These are phyloP conservation scores for Apiospora rasikravindrae DNA, from an alignment of 2,329 filamentous ascomycete species.

Conservation along the genomic window DNA sequence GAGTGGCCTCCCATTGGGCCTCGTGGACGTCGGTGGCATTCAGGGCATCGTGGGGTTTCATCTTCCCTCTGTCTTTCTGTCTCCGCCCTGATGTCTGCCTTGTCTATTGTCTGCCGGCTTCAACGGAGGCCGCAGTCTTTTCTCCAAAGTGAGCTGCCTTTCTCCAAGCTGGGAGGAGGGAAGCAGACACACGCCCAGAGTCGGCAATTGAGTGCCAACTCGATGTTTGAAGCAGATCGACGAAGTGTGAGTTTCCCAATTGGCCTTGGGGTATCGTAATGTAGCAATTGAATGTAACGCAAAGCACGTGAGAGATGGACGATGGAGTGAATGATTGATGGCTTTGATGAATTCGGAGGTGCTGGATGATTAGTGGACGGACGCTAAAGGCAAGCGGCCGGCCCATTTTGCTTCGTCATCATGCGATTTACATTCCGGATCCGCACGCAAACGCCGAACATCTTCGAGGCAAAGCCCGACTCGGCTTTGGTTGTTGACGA, in stretches of 20 bases:
- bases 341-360: neutral
- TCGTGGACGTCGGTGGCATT: conserved; percentile 69
- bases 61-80: neutral
- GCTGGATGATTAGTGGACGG: neutral
- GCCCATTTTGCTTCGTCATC: conserved; percentile 16
- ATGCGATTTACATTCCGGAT: neutral
- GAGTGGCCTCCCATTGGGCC: conserved; percentile 74
- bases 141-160: neutral
- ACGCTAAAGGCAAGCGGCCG: neutral
- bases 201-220: neutral
- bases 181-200: neutral
- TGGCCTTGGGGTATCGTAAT: neutral
- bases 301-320: neutral
- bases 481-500: neutral
- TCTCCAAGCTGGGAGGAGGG: neutral
- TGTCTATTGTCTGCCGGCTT: neutral
- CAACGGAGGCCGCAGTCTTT: neutral
- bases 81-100: conserved; percentile 39
- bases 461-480: neutral
- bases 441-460: conserved; percentile 5
- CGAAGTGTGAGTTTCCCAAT: neutral
- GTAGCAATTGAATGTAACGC: neutral
- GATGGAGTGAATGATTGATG: neutral
- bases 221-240: neutral
- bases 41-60: conserved; percentile 58